Base-by-base conservation (phyloP, 306 rosid genomes). In the Nissolia schottii region DNA sequence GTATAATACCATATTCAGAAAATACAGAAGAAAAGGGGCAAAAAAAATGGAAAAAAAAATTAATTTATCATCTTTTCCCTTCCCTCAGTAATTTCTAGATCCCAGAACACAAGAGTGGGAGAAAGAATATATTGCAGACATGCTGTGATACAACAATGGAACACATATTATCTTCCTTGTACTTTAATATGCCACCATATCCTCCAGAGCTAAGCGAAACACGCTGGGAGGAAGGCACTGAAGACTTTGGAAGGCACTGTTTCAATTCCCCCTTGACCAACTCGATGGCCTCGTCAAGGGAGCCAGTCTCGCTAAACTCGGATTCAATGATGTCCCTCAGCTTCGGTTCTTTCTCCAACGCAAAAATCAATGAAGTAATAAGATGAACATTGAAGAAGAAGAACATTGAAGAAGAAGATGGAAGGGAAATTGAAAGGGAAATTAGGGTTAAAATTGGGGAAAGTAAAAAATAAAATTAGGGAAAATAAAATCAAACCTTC, bases 221-320 rank as follows among this genome's bases (percentile, higher is more conserved):
- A 67, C 22, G 5, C 89, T 76, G 29, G 23, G 86, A 45, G 97
- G 97, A 68, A 95, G 99, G 74, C 90, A 87, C 43, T 85, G 93
- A 23, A 95, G 91, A 79, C 67, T 88, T 70, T 86, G 90, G 59
- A 92, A 85, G 9, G 99, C 99, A 23, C 97, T 76, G 83, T 84
- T 82, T 89, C 92, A 19, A 92, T 89, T 64, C 99, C 96, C 2
- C 96, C 85, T 88, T 91, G 20, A 95, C 91, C 82, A 95, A 72
- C 22, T 61, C 55, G 55, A 92, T 81, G 57, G 99, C 99, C 72
- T 92, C 92, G 0, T 88, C 86, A 1, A 95, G 94, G 31, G 99
- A 88, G 62, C 92, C 92, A 0, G 82, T 56, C 80, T 95, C 99
- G 3, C 87, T 82, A 70, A 95, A 95, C 18, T 95, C 99, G 4